Conservation (phyloP, 1,139 yeast species). For the Suhomyces wounanorum region DNA sequence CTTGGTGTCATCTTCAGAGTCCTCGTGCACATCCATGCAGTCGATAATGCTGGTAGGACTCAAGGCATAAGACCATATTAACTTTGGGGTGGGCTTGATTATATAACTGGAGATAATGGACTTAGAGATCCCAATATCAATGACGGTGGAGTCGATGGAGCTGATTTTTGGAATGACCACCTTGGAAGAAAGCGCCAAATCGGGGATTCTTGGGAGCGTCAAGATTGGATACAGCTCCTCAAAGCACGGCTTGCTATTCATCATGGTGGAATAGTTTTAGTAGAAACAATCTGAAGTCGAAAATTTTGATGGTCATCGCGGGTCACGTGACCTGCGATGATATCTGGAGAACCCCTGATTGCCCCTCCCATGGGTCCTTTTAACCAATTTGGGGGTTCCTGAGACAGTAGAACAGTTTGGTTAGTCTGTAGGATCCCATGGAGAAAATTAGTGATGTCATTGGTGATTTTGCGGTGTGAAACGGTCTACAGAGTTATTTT, state of each 20-base stretch:
- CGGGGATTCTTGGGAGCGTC: conserved; percentile 45
- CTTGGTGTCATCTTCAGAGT: conserved; percentile 19
- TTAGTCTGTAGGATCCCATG: too few species aligned
- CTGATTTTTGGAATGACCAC: conserved; percentile 34
- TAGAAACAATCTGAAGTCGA: conserved; percentile 4
- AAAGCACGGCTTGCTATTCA: conserved; percentile 25
- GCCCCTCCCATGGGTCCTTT: too few species aligned
- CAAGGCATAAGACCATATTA: conserved; percentile 71
- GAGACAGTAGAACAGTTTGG: too few species aligned
- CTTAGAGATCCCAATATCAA: conserved; percentile 72
- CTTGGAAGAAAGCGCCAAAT: conserved; percentile 31
- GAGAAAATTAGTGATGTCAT: too few species aligned
- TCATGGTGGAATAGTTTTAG: conserved; percentile 1
- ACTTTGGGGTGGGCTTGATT: conserved; percentile 77
- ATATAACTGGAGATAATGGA: conserved; percentile 73
- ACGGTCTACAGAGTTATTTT: too few species aligned
- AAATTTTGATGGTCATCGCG: conserved; percentile 16
- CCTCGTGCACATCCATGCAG: conserved; percentile 41
- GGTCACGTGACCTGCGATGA: conserved; percentile 9
- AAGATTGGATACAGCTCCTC: conserved; percentile 42
- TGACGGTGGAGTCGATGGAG: conserved; percentile 28
- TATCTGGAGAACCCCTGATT: not conserved
- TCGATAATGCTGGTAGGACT: conserved; percentile 60
- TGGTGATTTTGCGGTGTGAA: too few species aligned
- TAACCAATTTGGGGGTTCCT: not conserved